Evolutionary conservation across 257 asterid species (phyloP).

Genomic region (Capsicum baccatum): DNA sequence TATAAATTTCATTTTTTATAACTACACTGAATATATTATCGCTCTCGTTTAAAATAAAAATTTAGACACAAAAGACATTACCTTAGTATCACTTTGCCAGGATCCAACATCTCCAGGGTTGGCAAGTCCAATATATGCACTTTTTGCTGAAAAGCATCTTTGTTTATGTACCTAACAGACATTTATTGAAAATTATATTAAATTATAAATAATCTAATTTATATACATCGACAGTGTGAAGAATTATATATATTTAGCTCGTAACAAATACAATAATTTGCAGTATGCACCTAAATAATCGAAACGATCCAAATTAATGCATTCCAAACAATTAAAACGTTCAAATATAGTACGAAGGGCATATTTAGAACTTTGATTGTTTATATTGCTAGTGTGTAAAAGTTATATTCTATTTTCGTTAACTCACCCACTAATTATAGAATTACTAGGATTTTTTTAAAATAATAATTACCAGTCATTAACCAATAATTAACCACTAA

Average conservation of each 20-base stretch:
- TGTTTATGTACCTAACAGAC: slow-evolving; percentile 29
- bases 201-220: too few species aligned
- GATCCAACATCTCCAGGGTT: slow-evolving; percentile 71
- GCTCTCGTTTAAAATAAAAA: too few species aligned
- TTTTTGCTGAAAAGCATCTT: slow-evolving; percentile 44
- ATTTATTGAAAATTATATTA: neutral
- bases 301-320: too few species aligned
- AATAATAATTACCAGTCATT: slow-evolving; percentile 49
- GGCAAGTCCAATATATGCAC: slow-evolving; percentile 78
- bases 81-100: slow-evolving; percentile 78
- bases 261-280: neutral
- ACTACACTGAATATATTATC: too few species aligned
- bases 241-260: neutral
- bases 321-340: neutral
- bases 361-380: neutral
- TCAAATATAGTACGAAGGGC: neutral
- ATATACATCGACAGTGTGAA: too few species aligned
- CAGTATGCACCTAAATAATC: neutral
- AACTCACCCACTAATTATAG: neutral
- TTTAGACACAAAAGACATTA: neutral
- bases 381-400: neutral
- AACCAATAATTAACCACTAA: slow-evolving; percentile 64
- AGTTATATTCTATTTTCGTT: neutral
- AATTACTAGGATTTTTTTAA: neutral
- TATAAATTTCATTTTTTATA: too few species aligned